Evolutionary conservation across 1,284 basidiomycete genomes (phyloP).

Genomic region (Athelia sp.): DNA sequence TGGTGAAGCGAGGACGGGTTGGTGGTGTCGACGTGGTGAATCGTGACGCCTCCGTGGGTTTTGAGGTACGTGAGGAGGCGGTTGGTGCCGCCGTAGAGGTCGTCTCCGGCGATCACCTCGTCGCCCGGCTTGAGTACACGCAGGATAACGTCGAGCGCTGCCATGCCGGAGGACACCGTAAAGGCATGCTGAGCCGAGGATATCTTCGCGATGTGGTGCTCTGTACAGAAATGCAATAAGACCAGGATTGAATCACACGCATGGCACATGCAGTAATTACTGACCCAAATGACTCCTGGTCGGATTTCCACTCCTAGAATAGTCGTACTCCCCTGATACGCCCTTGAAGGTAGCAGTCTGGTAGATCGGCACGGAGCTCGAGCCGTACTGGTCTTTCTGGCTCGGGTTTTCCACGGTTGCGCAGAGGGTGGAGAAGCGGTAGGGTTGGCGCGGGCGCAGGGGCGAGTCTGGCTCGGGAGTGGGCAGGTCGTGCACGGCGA

Average conservation of each 20-base stretch:
- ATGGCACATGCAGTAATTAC: slow-evolving; percentile 25
- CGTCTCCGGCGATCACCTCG: slow-evolving; percentile 94
- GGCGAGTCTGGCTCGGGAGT: slow-evolving; percentile 79
- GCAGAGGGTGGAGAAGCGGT: slow-evolving; percentile 82
- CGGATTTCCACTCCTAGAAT: slow-evolving; percentile 93
- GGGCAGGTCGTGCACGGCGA: slow-evolving; percentile 40
- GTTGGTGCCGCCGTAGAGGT: slow-evolving; percentile 97
- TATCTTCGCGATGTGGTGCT: slow-evolving; percentile 94
- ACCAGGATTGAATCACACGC: slow-evolving; percentile 8
- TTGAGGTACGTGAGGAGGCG: slow-evolving; percentile 90
- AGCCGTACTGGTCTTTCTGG: slow-evolving; percentile 95
- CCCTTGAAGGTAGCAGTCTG: slow-evolving; percentile 99
- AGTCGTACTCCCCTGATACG: slow-evolving; percentile 87
- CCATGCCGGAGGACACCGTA: slow-evolving; percentile 96
- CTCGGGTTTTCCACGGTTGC: slow-evolving; percentile 87
- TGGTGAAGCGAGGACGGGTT: slow-evolving; percentile 60
- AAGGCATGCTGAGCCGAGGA: slow-evolving; percentile 87
- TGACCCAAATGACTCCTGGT: slow-evolving; percentile 90
- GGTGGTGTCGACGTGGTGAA: slow-evolving; percentile 95
- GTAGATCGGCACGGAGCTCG: slow-evolving; percentile 94
- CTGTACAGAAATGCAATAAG: slow-evolving; percentile 32
- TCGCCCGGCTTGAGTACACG: slow-evolving; percentile 92
- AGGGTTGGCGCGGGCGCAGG: slow-evolving; percentile 57
- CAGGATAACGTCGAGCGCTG: slow-evolving; percentile 93
- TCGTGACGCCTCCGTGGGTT: slow-evolving; percentile 83